phyloP scores from a whole-genome alignment of 305 asterid genomes.

The Fraxinus baroniana region DNA sequence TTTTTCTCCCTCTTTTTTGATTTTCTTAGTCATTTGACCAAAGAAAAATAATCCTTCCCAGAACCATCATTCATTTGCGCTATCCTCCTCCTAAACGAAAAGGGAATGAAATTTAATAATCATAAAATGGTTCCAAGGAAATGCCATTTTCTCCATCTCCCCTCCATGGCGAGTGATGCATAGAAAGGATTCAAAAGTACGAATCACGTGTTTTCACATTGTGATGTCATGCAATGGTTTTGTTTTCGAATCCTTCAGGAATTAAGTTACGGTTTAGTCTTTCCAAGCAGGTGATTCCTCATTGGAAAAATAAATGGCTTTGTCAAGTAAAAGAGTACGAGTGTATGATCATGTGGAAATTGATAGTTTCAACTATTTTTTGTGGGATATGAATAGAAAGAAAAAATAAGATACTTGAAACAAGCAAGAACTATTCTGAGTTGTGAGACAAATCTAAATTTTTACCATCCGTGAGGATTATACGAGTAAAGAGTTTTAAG shows the following conservation, averaged over 20 bases:
- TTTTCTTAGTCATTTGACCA: no score
- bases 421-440: background rate
- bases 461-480: background rate
- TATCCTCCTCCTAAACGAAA: no score
- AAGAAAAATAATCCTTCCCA: no score
- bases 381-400: background rate
- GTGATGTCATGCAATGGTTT: background rate
- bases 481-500: background rate
- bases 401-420: background rate
- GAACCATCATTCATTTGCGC: no score
- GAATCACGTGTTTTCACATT: background rate
- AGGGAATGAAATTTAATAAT: background rate
- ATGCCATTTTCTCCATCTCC: background rate
- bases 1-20: no score
- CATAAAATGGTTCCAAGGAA: background rate
- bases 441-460: background rate
- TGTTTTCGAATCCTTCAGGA: background rate
- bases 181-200: background rate
- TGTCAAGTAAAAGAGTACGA: background rate
- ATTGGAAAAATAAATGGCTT: background rate
- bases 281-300: background rate
- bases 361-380: background rate
- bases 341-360: background rate
- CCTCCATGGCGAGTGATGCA: background rate
- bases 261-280: background rate